Conservation (phyloP, 192 early-diverging fungal genomes). For the Entomortierella beljakovae region DNA sequence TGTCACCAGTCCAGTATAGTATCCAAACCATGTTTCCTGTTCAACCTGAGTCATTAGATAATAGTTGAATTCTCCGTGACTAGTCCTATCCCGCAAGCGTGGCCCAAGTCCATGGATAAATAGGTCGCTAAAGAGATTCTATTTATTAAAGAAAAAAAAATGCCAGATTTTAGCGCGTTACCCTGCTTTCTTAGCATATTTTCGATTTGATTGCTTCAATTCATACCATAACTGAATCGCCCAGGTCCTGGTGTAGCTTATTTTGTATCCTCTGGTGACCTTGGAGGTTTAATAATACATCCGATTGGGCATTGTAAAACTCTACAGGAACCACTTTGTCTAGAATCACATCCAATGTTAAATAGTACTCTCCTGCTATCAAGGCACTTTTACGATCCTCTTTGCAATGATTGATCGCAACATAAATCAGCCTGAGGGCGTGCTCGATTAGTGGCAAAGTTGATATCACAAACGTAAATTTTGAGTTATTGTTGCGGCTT, state of each 20-base stretch:
- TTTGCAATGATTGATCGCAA: slow-evolving; percentile 31
- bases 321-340: slow-evolving; percentile 27
- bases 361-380: slow-evolving; percentile 45
- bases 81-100: slow-evolving; percentile 36
- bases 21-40: slow-evolving; percentile 25
- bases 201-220: background rate
- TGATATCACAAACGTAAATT: slow-evolving; percentile 34
- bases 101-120: slow-evolving; percentile 23
- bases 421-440: slow-evolving; percentile 21
- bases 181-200: too few relatives aligned
- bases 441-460: slow-evolving; percentile 41
- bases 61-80: slow-evolving; percentile 39
- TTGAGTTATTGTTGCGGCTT: background rate
- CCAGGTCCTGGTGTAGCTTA: slow-evolving; percentile 4
- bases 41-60: slow-evolving; percentile 21
- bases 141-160: background rate
- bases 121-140: slow-evolving; percentile 36
- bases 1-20: slow-evolving; percentile 16
- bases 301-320: slow-evolving; percentile 2
- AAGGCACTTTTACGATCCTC: slow-evolving; percentile 32
- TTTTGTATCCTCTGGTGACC: slow-evolving; percentile 17
- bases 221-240: slow-evolving; percentile 14
- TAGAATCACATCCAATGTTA: slow-evolving; percentile 41
- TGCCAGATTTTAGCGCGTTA: too few relatives aligned
- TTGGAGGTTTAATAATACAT: background rate